Conservation (phyloP, 352 stramenopile species). For the Phytophthora hibernalis region DNA sequence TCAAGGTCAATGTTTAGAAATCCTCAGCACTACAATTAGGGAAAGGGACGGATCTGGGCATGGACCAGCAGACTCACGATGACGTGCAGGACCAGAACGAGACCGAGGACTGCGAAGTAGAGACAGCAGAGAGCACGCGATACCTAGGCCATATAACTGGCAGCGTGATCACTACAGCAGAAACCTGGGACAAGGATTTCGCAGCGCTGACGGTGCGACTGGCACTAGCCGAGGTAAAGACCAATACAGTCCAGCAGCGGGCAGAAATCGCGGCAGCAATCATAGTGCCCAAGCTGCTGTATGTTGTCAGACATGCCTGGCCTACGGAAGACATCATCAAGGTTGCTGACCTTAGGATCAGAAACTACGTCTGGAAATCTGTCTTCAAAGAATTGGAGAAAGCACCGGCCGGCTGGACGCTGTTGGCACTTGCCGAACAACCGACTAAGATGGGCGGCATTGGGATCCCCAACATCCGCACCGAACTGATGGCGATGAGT, state of each 20-base stretch:
- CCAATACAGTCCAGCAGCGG: constrained; percentile 4
- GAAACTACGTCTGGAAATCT: constrained; percentile 6
- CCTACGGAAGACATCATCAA: background rate
- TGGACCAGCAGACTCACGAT: too few relatives aligned
- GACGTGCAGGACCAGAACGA: background rate
- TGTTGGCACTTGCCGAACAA: background rate
- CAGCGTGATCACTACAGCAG: background rate
- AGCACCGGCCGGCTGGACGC: background rate
- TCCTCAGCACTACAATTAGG: too few relatives aligned
- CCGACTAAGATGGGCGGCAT: background rate
- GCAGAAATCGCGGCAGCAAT: background rate
- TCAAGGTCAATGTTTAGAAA: background rate
- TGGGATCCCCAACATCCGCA: background rate
- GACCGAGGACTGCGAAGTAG: background rate
- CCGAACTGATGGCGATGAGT: background rate
- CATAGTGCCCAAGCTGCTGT: constrained; percentile 6
- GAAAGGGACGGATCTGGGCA: too few relatives aligned
- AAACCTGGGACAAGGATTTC: background rate
- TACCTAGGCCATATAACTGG: background rate
- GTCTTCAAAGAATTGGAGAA: background rate
- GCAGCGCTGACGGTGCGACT: background rate
- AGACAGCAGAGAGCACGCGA: background rate
- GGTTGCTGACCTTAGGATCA: background rate
- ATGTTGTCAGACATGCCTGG: constrained; percentile 6
- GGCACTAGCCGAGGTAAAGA: background rate